These are phyloP conservation scores for Fusarium sp. DNA, from an alignment of 2,329 filamentous ascomycete species.

Conservation along the genomic window DNA sequence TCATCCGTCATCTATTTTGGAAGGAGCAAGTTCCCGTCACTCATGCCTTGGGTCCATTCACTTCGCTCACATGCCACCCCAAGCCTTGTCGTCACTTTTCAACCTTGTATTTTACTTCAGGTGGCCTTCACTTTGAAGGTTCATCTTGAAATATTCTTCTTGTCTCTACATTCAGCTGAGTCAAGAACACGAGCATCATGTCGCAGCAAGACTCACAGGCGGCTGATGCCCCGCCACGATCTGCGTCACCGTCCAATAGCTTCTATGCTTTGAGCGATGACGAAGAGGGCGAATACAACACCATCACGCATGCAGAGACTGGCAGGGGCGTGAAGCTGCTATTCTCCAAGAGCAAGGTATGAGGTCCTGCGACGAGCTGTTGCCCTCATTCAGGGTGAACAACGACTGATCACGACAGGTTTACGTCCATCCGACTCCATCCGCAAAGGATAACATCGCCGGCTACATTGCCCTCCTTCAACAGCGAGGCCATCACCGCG, in stretches of 20 bases:
- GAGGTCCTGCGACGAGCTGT: neutral
- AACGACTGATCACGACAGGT: slow-evolving; percentile 66
- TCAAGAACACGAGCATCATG: slow-evolving; percentile 25
- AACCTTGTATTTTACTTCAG: neutral
- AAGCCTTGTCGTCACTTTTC: slow-evolving; percentile 4
- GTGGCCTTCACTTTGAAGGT: neutral
- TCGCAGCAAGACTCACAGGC: slow-evolving; percentile 38
- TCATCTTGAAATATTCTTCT: neutral
- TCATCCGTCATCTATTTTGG: slow-evolving; percentile 40
- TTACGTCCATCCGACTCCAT: slow-evolving; percentile 94
- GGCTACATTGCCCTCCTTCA: slow-evolving; percentile 94
- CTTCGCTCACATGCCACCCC: slow-evolving; percentile 33
- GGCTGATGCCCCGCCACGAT: slow-evolving; percentile 41
- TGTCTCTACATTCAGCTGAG: neutral
- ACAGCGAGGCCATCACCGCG: slow-evolving; percentile 73
- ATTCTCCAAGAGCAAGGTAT: slow-evolving; percentile 95
- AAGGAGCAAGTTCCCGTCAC: slow-evolving; percentile 11
- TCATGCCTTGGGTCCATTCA: slow-evolving; percentile 11
- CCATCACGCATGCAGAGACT: slow-evolving; percentile 82
- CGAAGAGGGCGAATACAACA: slow-evolving; percentile 95
- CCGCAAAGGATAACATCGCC: slow-evolving; percentile 93
- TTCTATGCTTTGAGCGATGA: slow-evolving; percentile 98
- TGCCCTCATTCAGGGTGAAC: neutral
- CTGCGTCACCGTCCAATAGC: slow-evolving; percentile 82
- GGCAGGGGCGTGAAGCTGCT: slow-evolving; percentile 91